A percentile compares a stretch with the other conserved stretches of the same genome.
Evolutionary conservation across 306 rosid species (phyloP).

Genomic region (Comarum palustre): DNA sequence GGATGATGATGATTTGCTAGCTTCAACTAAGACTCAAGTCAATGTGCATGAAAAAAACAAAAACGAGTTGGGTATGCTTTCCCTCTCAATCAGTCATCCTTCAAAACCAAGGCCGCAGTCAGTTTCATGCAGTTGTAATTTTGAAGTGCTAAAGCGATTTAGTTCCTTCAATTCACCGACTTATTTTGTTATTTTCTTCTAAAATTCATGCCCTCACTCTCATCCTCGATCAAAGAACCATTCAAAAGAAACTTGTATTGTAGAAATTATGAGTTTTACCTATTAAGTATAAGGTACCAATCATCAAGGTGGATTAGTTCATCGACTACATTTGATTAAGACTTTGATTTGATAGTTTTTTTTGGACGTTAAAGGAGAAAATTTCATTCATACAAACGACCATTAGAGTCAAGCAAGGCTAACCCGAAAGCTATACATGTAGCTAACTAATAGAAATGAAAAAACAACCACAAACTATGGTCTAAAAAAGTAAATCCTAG

Average conservation of each 20-base stretch:
- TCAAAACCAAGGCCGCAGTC: background rate
- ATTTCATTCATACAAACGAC: too few relatives aligned
- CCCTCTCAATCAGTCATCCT: background rate
- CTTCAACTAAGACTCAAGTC: background rate
- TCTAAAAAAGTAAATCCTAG: too few relatives aligned
- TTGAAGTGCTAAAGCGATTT: background rate
- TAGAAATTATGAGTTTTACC: background rate
- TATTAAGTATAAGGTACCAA: background rate
- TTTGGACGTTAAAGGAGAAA: too few relatives aligned
- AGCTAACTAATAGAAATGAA: too few relatives aligned
- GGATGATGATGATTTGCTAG: background rate
- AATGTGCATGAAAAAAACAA: background rate
- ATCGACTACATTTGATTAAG: background rate
- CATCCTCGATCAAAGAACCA: background rate
- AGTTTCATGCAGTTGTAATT: slow-evolving; percentile 2
- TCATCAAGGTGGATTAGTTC: background rate
- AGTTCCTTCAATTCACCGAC: background rate
- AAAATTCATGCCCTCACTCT: background rate
- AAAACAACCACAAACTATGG: too few relatives aligned
- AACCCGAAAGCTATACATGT: too few relatives aligned
- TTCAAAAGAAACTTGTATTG: background rate
- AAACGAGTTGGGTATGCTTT: background rate
- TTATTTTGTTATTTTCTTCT: slow-evolving; percentile 2
- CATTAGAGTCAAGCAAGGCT: too few relatives aligned
- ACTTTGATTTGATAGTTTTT: background rate